A percentile compares a stretch with the other conserved stretches of the same genome.
phyloP scores from a whole-genome alignment of 78 protist genomes.

The Mantamonas sphyraenae region DNA sequence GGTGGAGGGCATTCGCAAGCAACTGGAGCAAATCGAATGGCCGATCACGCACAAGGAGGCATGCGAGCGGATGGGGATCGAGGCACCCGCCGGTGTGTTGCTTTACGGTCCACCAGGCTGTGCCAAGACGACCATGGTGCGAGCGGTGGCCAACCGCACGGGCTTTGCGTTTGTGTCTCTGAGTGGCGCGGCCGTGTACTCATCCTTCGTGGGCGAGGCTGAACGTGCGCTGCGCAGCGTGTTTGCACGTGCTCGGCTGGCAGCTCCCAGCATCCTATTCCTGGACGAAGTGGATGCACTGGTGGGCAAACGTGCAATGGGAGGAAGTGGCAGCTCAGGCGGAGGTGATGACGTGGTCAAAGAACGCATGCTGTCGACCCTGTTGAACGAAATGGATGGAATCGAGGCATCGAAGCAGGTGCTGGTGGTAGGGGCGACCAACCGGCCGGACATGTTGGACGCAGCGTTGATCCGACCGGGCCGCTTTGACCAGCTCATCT shows the following conservation, averaged over 20 bases:
- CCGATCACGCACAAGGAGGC: not conserved
- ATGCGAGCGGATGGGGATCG: not conserved
- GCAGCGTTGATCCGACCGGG: slow-evolving; percentile 68
- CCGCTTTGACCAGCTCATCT: slow-evolving; percentile 43
- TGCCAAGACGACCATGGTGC: not conserved
- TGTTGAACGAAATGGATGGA: slow-evolving; percentile 80
- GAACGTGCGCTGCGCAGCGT: not conserved
- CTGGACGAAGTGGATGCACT: slow-evolving; percentile 16
- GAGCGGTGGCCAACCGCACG: not conserved
- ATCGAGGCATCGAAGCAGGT: slow-evolving; percentile 35
- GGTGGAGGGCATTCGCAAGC: too few relatives aligned
- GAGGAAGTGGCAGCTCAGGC: not conserved
- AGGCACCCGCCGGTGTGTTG: slow-evolving; percentile 6
- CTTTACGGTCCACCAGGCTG: slow-evolving; percentile 17
- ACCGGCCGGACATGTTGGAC: slow-evolving; percentile 62
- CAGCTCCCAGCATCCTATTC: slow-evolving; percentile 1
- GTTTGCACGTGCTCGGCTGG: not conserved
- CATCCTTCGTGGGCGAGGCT: slow-evolving; percentile 32
- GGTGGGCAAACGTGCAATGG: slow-evolving; percentile 2
- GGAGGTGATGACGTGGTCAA: not conserved
- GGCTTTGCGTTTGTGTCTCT: not conserved
- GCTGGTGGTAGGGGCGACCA: slow-evolving; percentile 51
- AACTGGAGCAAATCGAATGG: not conserved
- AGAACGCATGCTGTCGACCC: slow-evolving; percentile 52
- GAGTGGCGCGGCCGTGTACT: slow-evolving; percentile 13